Evolutionary conservation across 345 rosid species (phyloP), one percentile per base, ranked within the genome.

Genomic region (Citrus inodora): DNA sequence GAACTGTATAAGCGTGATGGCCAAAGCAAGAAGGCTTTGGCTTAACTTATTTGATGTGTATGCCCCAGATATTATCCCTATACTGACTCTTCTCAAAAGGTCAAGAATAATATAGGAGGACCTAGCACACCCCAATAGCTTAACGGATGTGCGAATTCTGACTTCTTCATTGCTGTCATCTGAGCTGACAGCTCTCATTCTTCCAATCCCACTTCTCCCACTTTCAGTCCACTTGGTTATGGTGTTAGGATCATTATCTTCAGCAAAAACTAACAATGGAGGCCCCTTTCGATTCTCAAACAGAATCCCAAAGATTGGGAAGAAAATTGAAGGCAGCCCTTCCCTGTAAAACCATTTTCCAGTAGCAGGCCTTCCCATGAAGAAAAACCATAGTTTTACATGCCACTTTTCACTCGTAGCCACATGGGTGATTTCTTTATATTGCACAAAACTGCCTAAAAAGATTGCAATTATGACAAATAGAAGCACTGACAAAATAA

Each of bases 301-400:
- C 63, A 88, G 86, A 58, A 85, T 79, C 9, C 87, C 85, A 70
- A 82, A 85, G 13, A 85, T 71, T 40, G 80, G 76, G 53, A 88
- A 87, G 73, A 86, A 85, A 67, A 79, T 40, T 24, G 85, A 77
- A 71, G 89, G 85, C 64, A 82, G 59, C 48, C 87, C 88, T 61
- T 87, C 89, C 70, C 58, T 82, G 10, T 80, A 85, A 85, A 86
- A 85, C 91, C 91, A 88, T 70, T 82, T 88, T 32, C 91, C 91
- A 48, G 21, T 66, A 17, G 73, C 75, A 51, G 86, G 83, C 65
- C 84, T 83, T 3, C 87, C 87, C 25, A 69, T 59, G 13, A 87
- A 24, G 68, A 77, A 79, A 74, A 75, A 83, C 86, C 82, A 84
- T 11, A 87, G 65, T 69, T 83, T 80, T 53, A 24, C 69, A 74